A percentile compares a stretch with the other conserved stretches of the same genome.
phyloP scores from a whole-genome alignment of 495 filamentous ascomycete species.

The Delitschia confertaspora region DNA sequence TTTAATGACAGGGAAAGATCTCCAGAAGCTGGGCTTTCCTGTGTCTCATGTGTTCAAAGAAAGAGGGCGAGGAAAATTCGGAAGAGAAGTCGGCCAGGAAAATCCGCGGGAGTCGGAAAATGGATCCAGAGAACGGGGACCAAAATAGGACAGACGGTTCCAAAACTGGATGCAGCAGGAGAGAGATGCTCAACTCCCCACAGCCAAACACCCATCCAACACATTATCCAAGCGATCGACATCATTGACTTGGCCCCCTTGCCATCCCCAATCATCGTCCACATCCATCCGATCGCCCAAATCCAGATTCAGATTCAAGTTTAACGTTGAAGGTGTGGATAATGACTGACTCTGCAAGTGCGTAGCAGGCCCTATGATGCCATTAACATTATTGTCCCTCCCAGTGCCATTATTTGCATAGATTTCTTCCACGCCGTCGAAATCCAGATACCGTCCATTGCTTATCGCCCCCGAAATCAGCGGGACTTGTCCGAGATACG shows the following conservation, averaged over 20 bases:
- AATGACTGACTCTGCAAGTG: background rate
- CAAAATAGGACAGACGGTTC: too few species aligned
- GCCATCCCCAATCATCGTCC: constrained; percentile 53
- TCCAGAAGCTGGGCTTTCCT: constrained; percentile 6
- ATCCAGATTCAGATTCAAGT: constrained; percentile 27
- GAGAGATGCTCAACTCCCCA: constrained; percentile 14
- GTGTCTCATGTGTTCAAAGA: constrained; percentile 2
- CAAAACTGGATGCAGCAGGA: too few species aligned
- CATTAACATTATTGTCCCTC: constrained; percentile 2
- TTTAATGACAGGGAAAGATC: too few species aligned
- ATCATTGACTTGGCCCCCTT: constrained; percentile 56
- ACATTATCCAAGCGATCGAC: constrained; percentile 55
- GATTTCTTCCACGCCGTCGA: constrained; percentile 27
- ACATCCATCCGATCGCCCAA: constrained; percentile 52
- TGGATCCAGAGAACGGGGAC: background rate
- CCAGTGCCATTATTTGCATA: background rate
- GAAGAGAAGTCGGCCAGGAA: background rate
- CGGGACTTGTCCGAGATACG: constrained; percentile 67
- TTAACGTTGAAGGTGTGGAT: constrained; percentile 25
- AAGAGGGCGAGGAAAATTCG: background rate
- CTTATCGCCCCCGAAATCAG: constrained; percentile 62
- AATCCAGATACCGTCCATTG: constrained; percentile 58
- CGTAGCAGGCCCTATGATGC: constrained; percentile 5
- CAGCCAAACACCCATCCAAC: constrained; percentile 47
- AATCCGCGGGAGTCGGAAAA: background rate